These are phyloP conservation scores for Sphagnurus paluster DNA, from an alignment of 1,284 basidiomycete species.

Conservation along the genomic window DNA sequence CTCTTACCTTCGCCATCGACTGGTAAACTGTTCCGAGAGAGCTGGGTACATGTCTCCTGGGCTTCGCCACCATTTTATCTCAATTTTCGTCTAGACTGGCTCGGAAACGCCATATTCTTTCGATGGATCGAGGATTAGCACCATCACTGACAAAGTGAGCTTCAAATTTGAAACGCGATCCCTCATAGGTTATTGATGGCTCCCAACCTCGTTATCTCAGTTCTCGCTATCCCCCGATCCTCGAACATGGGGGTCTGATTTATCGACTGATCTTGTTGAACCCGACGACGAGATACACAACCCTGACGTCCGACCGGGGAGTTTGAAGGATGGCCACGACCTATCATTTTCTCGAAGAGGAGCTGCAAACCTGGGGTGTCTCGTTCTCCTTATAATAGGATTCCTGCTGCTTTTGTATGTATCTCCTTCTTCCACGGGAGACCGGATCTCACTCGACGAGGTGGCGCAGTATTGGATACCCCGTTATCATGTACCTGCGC, in stretches of 20 bases:
- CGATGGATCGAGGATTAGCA: conserved; percentile 36
- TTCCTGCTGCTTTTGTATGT: conserved; percentile 57
- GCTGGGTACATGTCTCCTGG: conserved; percentile 30
- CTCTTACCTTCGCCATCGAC: conserved; percentile 16
- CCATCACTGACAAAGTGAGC: conserved; percentile 39
- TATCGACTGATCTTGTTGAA: conserved; percentile 48
- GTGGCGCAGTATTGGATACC: conserved; percentile 48
- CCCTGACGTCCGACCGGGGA: conserved; percentile 36
- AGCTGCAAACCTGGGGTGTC: conserved; percentile 64
- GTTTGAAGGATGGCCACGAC: conserved; percentile 26
- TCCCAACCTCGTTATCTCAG: conserved; percentile 27
- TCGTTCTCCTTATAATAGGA: conserved; percentile 47
- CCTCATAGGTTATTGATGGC: conserved; percentile 9
- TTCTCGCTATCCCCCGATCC: conserved; percentile 55
- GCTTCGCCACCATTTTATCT: conserved; percentile 3
- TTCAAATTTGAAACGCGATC: background rate
- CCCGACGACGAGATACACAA: conserved; percentile 59
- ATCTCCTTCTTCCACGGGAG: background rate
- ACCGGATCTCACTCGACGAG: background rate
- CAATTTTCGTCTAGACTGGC: conserved; percentile 26
- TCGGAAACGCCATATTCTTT: conserved; percentile 41
- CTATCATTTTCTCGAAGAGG: conserved; percentile 50
- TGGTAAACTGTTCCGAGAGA: conserved; percentile 36
- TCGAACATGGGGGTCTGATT: conserved; percentile 50
- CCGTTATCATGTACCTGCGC: conserved; percentile 51